Evolutionary conservation across 345 rosid species (phyloP).

Genomic region (Gossypium rotundifolium): DNA sequence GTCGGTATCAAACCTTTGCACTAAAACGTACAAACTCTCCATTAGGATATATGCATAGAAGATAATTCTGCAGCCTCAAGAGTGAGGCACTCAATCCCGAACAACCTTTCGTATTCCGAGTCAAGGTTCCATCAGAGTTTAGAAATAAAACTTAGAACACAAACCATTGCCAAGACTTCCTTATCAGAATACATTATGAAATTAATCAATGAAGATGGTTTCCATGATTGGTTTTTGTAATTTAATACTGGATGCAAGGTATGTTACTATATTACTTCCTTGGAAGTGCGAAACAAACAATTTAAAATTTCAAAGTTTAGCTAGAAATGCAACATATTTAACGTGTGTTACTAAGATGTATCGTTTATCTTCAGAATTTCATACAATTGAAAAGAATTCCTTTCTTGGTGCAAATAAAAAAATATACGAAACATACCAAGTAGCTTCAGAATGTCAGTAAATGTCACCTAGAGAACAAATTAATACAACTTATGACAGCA

Average conservation of each 20-base stretch:
- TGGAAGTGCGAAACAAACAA: not conserved
- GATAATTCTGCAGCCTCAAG: not conserved
- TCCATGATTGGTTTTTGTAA: not conserved
- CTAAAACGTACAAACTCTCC: constrained; percentile 37
- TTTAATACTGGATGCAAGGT: not conserved
- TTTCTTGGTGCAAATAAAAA: not conserved
- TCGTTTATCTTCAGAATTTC: not conserved
- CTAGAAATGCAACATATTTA: not conserved
- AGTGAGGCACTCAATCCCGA: not conserved
- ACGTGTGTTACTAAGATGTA: not conserved
- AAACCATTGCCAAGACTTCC: not conserved
- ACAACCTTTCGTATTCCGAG: not conserved
- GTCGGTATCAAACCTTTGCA: constrained; percentile 30
- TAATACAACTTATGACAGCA: constrained; percentile 9
- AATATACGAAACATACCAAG: constrained; percentile 52
- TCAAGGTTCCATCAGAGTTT: not conserved
- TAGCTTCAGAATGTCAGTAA: constrained; percentile 72
- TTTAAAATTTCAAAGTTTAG: not conserved
- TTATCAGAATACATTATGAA: not conserved
- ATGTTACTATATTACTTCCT: not conserved
- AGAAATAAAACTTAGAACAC: not conserved
- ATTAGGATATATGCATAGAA: not conserved
- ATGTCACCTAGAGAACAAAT: constrained; percentile 72
- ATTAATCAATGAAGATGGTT: not conserved
- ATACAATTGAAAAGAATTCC: not conserved